Evolutionary conservation across 768 basidiomycete species (phyloP).

Genomic region (Lentinus tigrinus): DNA sequence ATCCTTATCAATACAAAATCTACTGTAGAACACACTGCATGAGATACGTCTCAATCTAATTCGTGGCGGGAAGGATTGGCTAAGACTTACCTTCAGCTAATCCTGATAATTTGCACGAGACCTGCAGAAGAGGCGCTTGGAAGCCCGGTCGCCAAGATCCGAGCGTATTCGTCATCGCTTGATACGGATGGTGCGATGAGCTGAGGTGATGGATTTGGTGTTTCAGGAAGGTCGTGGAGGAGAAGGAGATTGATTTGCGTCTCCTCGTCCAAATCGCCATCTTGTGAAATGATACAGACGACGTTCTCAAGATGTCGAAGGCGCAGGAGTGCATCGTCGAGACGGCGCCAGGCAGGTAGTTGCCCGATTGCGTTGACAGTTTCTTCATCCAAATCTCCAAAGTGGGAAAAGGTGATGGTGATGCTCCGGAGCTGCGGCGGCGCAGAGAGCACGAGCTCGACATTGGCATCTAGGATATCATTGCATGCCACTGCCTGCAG

Average conservation of each 20-base stretch:
- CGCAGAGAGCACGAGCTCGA: not conserved
- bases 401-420: not conserved
- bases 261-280: not conserved
- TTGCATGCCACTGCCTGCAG: too few species aligned
- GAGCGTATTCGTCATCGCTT: not conserved
- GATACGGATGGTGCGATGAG: not conserved
- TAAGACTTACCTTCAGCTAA: not conserved
- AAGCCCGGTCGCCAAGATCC: not conserved
- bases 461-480: not conserved
- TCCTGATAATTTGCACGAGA: not conserved
- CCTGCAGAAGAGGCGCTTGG: not conserved
- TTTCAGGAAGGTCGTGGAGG: not conserved
- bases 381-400: not conserved
- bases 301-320: not conserved
- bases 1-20: too few species aligned
- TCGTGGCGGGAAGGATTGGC: too few species aligned
- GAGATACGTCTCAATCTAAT: too few species aligned
- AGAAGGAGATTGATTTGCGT: not conserved
- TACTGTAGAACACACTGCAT: too few species aligned
- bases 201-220: not conserved
- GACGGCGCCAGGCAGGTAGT: not conserved
- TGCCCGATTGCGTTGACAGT: not conserved
- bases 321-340: not conserved
- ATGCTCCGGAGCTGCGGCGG: not conserved
- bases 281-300: not conserved